A percentile compares a stretch with the other conserved stretches of the same genome.
phyloP scores from a whole-genome alignment of 2,329 filamentous ascomycete genomes.

The Clonostachys rosea region DNA sequence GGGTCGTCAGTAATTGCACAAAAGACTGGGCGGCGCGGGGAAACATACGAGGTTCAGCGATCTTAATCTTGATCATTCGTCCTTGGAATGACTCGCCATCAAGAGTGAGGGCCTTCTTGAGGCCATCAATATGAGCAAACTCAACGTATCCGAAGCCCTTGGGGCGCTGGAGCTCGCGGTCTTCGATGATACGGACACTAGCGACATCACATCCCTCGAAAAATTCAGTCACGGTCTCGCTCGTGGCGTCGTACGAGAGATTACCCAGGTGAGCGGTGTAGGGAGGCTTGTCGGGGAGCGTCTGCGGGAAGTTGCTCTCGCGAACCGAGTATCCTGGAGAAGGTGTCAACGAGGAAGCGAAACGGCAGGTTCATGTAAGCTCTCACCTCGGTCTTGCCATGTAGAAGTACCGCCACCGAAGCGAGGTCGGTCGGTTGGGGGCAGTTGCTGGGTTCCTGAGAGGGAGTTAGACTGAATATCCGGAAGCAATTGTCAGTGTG shows the following conservation, averaged over 20 bases:
- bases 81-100: conserved; percentile 82
- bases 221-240: conserved; percentile 78
- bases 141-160: conserved; percentile 99
- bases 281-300: conserved; percentile 83
- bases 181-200: conserved; percentile 93
- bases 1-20: conserved; percentile 15
- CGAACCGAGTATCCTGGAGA: conserved; percentile 51
- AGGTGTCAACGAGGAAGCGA: conserved; percentile 10
- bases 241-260: conserved; percentile 89
- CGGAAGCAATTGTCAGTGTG: conserved; percentile 10
- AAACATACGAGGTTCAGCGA: conserved; percentile 90
- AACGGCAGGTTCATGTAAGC: not conserved
- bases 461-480: not conserved
- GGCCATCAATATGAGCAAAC: conserved; percentile 79
- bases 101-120: conserved; percentile 84
- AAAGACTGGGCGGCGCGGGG: not conserved
- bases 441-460: conserved; percentile 53
- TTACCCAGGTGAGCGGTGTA: conserved; percentile 97
- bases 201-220: conserved; percentile 81
- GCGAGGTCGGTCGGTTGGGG: conserved; percentile 39
- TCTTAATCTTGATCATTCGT: conserved; percentile 85
- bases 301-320: conserved; percentile 63
- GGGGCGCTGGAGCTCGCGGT: conserved; percentile 87
- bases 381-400: conserved; percentile 40
- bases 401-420: conserved; percentile 21